phyloP scores from a whole-genome alignment of 805 yeast genomes.

The Candida khao-thaluensis region DNA sequence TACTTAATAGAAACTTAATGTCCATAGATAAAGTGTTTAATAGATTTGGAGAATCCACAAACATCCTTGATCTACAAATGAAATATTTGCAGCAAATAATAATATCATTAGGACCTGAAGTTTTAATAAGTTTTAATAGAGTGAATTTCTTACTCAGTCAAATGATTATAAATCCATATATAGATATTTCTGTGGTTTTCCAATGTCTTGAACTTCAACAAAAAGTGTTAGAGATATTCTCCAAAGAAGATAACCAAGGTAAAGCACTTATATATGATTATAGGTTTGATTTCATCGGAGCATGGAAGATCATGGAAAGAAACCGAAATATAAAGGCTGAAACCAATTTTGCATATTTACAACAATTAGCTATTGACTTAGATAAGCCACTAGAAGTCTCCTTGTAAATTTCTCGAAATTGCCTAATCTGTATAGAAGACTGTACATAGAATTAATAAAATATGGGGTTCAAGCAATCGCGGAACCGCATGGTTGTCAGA shows the following conservation, averaged over 20 bases:
- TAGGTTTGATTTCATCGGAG: slow-evolving; percentile 34
- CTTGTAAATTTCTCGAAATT: slow-evolving; percentile 1
- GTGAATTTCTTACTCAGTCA: slow-evolving; percentile 30
- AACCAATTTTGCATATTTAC: not conserved
- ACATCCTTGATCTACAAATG: slow-evolving; percentile 4
- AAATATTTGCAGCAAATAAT: slow-evolving; percentile 4
- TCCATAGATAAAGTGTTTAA: slow-evolving; percentile 16
- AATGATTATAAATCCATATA: slow-evolving; percentile 26
- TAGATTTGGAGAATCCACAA: slow-evolving; percentile 9
- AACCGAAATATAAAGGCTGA: not conserved
- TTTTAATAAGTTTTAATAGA: slow-evolving; percentile 17
- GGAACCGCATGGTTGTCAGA: not conserved
- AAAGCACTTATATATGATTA: slow-evolving; percentile 22
- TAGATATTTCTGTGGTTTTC: slow-evolving; percentile 16
- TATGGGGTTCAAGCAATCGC: slow-evolving; percentile 5
- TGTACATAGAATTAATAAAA: slow-evolving; percentile 3
- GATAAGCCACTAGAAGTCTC: not conserved
- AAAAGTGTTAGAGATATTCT: slow-evolving; percentile 16
- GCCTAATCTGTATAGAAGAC: slow-evolving; percentile 6
- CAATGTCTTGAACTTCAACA: slow-evolving; percentile 25
- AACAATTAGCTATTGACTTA: not conserved
- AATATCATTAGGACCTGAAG: not conserved
- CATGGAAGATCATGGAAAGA: slow-evolving; percentile 30
- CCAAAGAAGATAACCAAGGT: slow-evolving; percentile 19
- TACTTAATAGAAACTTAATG: slow-evolving; percentile 22